Evolutionary conservation across 768 basidiomycete genomes (phyloP).

Genomic region (Kwoniella heveanensis): DNA sequence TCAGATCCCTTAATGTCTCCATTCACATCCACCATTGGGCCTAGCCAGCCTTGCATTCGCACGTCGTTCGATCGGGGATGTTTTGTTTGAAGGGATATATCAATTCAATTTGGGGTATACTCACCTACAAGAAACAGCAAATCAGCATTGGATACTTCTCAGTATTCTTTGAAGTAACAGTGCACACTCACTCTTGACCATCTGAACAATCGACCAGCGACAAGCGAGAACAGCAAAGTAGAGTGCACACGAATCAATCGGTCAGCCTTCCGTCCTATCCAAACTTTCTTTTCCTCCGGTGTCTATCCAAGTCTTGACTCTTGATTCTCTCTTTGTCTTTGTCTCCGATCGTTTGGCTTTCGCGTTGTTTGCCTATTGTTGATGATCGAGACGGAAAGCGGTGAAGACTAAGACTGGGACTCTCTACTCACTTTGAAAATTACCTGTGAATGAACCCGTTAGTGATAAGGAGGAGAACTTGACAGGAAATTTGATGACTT

Average conservation of each 20-base stretch:
- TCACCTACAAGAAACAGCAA: conserved; percentile 23
- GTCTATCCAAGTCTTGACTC: no score
- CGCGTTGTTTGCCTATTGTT: no score
- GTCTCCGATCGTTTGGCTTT: background rate
- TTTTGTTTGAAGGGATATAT: no score
- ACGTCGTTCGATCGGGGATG: no score
- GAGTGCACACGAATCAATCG: background rate
- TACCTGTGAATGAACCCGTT: conserved; percentile 27
- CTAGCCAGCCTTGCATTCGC: conserved; percentile 1
- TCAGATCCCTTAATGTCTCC: no score
- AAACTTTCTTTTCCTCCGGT: background rate
- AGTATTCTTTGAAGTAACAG: no score
- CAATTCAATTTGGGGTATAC: no score
- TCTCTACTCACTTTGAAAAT: conserved; percentile 28
- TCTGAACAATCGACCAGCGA: conserved; percentile 22
- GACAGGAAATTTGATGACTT: conserved; percentile 7
- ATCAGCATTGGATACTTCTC: conserved; percentile 19
- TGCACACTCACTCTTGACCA: conserved; percentile 49
- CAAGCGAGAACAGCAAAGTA: conserved; percentile 5
- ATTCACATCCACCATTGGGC: background rate
- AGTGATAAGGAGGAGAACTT: conserved; percentile 8
- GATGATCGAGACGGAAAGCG: no score
- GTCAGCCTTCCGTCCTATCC: conserved; percentile 2
- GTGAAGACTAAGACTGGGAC: no score
- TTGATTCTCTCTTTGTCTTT: background rate